Evolutionary conservation across 768 basidiomycete species (phyloP), one percentile per base, ranked within the genome.

Genomic region (Boletus tylopilopsis): DNA sequence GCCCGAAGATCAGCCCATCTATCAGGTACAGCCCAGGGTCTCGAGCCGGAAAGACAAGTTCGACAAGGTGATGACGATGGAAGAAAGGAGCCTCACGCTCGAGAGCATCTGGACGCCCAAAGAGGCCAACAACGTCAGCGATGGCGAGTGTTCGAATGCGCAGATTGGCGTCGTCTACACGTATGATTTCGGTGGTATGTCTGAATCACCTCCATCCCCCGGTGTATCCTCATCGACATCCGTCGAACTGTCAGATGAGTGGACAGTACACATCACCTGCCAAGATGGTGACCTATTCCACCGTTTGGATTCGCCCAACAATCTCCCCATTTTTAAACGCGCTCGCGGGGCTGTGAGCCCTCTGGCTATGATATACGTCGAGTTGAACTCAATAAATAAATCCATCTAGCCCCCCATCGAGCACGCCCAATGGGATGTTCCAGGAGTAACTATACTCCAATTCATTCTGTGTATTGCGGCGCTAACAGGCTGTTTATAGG

Each of bases 231-330:
- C 38, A 39, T 15, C 11, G 6, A n/a, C n/a, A n/a, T n/a, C n/a
- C n/a, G 19, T 38, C 9, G 11, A 15, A 18, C 34, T 23, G 18
- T 21, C 43, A 59, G 66, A 61, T 23, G 54, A 57, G 27, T 68
- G 62, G 66, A 57, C 49, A 1, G 60, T 68, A 1, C 59, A 68
- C 35, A 56, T 68, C 39, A 64, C 62, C 15, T 60, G 57, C 13
- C 51, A 64, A 4, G 22, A 36, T 19, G 54, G 38, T 2, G 37
- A 52, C 11, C 38, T 55, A 25, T 51, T 62, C 30, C 49, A 54
- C 22, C 32, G 30, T 22, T 27, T 39, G 24, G 48, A 52, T 11
- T 7, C 43, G n/a, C 60, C 57, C 15, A 53, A 29, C 21, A 54
- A 58, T 42, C 25, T 54, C 22, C 66, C 66, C 15, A 35, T 60